Evolutionary conservation across 1,284 basidiomycete species (phyloP), one percentile per base, ranked within the genome.

Genomic region (Cutaneotrichosporon dermatis): DNA sequence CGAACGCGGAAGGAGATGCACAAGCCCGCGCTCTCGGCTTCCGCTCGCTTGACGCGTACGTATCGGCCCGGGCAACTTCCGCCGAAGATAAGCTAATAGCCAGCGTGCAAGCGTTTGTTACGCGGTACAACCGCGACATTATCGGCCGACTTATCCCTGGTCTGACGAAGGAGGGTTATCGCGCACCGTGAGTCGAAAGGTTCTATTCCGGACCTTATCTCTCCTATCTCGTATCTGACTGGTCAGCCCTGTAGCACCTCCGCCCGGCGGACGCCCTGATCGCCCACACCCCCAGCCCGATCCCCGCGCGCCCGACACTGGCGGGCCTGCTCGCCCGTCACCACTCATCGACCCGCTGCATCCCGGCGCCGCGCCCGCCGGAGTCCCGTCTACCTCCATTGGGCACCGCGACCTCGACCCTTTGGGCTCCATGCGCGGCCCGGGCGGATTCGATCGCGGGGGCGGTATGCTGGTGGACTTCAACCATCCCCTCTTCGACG

Each of bases 391-490:
- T 16, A 68, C 72, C 3, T 74, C 73, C 2, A 73, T 83, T 9
- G 82, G 82, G 6, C 75, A 80, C 55, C 73, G 80, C 4, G 82
- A 83, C 60, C 73, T 83, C 4, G 79, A 82, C 54, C 82, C 82
- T 0, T 69, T 82, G 1, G 79, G 77, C 1, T 73, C 77, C 10
- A 60, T 75, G 25, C 68, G 69, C 41, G 63, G 59, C n/a, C 54
- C 49, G 4, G 65, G 64, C 6, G 60, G 62, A 3, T 34, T 61
- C 4, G 66, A 67, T 59, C 44, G 71, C 6, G 79, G 78, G 1
- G 81, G 81, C 4, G 82, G 82, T 4, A 83, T 82, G 81, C 68
- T 75, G 45, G 76, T 82, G 16, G 82, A 82, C 49, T 81, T 81
- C 36, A 76, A 82, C 61, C 81, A 83, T 68, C 81, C 82, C 0